phyloP scores from a whole-genome alignment of 2,329 filamentous ascomycete species.

The Neopestalotiopsis rosae region DNA sequence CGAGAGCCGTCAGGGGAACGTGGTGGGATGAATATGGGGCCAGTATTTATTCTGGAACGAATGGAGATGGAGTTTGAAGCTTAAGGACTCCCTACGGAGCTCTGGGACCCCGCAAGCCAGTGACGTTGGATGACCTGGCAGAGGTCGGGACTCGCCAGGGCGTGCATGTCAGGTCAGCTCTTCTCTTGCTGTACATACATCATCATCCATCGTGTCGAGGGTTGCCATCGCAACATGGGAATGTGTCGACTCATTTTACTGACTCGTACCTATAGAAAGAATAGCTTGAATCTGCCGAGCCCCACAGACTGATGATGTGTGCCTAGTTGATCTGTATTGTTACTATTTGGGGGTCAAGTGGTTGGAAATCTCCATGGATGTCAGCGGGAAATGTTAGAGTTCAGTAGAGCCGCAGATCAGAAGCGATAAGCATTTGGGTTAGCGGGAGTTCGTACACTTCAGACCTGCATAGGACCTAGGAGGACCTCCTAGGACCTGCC shows the following conservation, averaged over 20 bases:
- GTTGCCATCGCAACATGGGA: too few species aligned
- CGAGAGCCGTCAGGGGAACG: background rate
- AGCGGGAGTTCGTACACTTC: background rate
- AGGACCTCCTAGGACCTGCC: too few species aligned
- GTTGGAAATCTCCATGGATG: background rate
- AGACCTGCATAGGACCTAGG: background rate
- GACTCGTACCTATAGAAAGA: too few species aligned
- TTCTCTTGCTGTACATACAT: too few species aligned
- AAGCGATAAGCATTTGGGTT: slow-evolving; percentile 9
- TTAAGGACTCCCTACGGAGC: background rate
- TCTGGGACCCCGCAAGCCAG: background rate
- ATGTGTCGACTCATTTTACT: too few species aligned
- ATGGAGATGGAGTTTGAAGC: background rate
- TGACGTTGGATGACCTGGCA: background rate
- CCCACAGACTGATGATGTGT: too few species aligned
- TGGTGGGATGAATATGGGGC: background rate
- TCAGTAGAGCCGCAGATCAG: slow-evolving; percentile 12
- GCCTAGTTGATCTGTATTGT: background rate
- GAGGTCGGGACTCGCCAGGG: too few species aligned
- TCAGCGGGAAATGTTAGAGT: slow-evolving; percentile 2
- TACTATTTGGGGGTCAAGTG: background rate
- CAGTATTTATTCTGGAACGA: slow-evolving; percentile 2
- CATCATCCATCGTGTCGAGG: too few species aligned
- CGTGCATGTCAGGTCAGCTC: too few species aligned
- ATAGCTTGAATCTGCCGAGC: too few species aligned